Evolutionary conservation across 2,329 filamentous ascomycete species (phyloP), one percentile per base, ranked within the genome.

Genomic region (Triangularia verruculosa): DNA sequence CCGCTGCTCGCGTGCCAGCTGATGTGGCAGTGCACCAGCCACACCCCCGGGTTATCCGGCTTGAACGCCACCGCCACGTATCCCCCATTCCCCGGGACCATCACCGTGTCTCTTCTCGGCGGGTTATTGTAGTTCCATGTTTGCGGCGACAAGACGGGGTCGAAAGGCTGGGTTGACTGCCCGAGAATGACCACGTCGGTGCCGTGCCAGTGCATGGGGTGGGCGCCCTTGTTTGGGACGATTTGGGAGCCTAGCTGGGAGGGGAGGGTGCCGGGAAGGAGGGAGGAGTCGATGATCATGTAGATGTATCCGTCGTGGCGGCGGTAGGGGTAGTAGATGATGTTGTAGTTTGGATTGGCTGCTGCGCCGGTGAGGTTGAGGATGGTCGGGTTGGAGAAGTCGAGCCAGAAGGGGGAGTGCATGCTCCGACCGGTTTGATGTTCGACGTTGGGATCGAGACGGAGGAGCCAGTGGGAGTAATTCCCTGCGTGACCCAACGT

Each of bases 1-100:
- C 63, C 63, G 1, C 39, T 54, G 6, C n/a, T 73, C 12, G 80
- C 74, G 69, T 84, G 82, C 80, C 77, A 58, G 17, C 17, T 22
- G 15, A 58, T 58, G 24, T 58, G 56, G 17, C 78, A 80, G 67
- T 80, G 78, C 70, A 80, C 72, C 56, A 79, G 67, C 78, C 79
- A 81, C 13, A 75, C 70, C 51, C 81, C 82, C 0, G 81, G 82
- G 65, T 83, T 83, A 69, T 84, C 77, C 0, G 78, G 73, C 61
- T 73, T 68, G 70, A 81, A 83, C 0, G 77, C 80, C 13, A 83
- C 72, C 8, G 78, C 75, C 6, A 83, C 61, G 70, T 79, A 80
- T 0, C 80, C 82, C 3, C 70, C 70, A 43, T 17, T 17, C 1
- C 69, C 69, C 0, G 79, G 78, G 6, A 83, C 69, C 58, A 78